Evolutionary conservation across 148 eudicot species (phyloP).

Genomic region (Simmondsia chinensis): DNA sequence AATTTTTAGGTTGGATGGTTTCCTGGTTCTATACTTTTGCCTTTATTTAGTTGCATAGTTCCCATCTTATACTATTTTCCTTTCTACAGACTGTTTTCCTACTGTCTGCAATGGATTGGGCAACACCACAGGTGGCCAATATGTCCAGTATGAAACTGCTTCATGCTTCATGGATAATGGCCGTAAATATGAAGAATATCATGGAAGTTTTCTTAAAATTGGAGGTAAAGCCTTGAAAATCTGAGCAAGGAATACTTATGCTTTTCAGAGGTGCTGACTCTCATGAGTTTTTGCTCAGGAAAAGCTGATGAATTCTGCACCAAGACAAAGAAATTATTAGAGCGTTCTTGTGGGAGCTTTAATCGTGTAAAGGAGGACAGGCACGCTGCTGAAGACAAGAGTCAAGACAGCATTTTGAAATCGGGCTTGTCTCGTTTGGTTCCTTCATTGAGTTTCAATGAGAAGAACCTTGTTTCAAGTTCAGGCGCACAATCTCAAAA

Average conservation of each 20-base stretch:
- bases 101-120: slow-evolving; percentile 2
- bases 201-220: slow-evolving; percentile 30
- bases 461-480: slow-evolving; percentile 22
- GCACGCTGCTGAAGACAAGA: slow-evolving; percentile 25
- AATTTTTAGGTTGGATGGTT: too few relatives aligned
- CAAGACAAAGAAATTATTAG: slow-evolving; percentile 34
- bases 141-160: slow-evolving; percentile 42
- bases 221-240: slow-evolving; percentile 20
- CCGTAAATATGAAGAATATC: slow-evolving; percentile 40
- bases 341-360: slow-evolving; percentile 37
- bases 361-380: slow-evolving; percentile 28
- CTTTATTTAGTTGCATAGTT: not conserved
- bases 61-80: slow-evolving; percentile 1
- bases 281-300: slow-evolving; percentile 14
- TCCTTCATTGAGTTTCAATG: slow-evolving; percentile 40
- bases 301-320: slow-evolving; percentile 31
- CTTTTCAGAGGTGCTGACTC: not conserved
- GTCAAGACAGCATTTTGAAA: slow-evolving; percentile 26
- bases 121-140: slow-evolving; percentile 30
- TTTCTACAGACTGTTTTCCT: slow-evolving; percentile 26
- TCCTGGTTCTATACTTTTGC: too few relatives aligned
- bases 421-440: slow-evolving; percentile 40
- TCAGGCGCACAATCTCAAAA: slow-evolving; percentile 25
- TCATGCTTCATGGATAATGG: slow-evolving; percentile 39
- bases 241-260: too few relatives aligned